These are phyloP conservation scores for Populus euphratica DNA, from an alignment of 345 rosid species.

Conservation along the genomic window DNA sequence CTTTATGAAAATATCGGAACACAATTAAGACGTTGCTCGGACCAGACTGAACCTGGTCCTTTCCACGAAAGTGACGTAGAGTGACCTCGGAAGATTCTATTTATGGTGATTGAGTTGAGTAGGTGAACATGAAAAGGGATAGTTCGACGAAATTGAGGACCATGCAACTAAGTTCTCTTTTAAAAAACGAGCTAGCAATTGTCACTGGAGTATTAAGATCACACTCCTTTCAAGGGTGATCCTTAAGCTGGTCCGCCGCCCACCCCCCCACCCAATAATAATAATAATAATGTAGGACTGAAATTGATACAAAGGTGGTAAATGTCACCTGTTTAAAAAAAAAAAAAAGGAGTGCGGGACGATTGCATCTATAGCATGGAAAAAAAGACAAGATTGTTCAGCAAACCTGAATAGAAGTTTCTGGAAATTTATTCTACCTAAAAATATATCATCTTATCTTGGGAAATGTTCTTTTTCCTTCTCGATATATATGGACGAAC, in stretches of 20 bases:
- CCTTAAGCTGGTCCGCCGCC: background rate
- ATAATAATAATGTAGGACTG: too few species aligned
- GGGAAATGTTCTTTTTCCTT: too few species aligned
- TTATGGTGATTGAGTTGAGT: background rate
- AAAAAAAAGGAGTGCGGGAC: too few species aligned
- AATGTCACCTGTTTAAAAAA: too few species aligned
- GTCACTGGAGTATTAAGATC: background rate
- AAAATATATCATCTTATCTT: too few species aligned
- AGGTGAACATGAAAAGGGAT: background rate
- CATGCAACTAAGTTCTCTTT: background rate
- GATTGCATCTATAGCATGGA: too few species aligned
- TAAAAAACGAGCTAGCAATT: background rate
- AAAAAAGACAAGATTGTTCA: too few species aligned
- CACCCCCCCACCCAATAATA: too few species aligned
- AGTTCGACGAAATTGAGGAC: background rate
- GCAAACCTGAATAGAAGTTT: too few species aligned
- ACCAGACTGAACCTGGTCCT: background rate
- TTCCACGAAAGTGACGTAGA: background rate
- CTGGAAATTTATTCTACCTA: too few species aligned
- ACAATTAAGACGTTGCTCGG: background rate
- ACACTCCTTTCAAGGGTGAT: background rate
- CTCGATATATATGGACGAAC: too few species aligned
- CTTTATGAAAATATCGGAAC: background rate
- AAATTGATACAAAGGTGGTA: too few species aligned
- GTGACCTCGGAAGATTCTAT: background rate